Evolutionary conservation across 331 rosid genomes (phyloP).

Genomic region (Rosa hybrid): DNA sequence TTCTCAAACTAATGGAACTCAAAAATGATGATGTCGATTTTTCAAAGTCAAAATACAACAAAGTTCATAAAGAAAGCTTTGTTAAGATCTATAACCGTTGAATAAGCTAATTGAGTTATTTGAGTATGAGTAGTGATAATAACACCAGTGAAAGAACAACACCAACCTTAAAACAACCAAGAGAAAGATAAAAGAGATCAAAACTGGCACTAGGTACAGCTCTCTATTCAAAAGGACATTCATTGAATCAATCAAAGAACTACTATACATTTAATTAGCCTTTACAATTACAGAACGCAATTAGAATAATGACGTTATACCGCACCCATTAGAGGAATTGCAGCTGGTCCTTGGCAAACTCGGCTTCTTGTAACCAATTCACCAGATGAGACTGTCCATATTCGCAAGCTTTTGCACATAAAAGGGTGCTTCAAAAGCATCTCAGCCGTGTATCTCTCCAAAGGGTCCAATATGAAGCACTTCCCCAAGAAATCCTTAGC

Average conservation of each 20-base stretch:
- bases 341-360: not conserved
- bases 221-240: not conserved
- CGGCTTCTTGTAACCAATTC: not conserved
- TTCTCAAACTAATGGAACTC: not conserved
- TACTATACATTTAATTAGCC: not conserved
- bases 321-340: not conserved
- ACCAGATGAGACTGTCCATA: not conserved
- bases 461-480: conserved; percentile 28
- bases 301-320: not conserved
- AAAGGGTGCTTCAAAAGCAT: conserved; percentile 35
- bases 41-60: not conserved
- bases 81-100: too few species aligned
- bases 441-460: conserved; percentile 37
- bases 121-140: not conserved
- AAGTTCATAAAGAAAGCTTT: too few species aligned
- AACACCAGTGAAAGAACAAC: too few species aligned
- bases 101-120: too few species aligned
- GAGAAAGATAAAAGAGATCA: not conserved
- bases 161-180: too few species aligned
- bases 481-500: conserved; percentile 31
- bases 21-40: not conserved
- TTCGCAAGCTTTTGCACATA: not conserved
- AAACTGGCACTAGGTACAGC: not conserved
- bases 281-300: not conserved
- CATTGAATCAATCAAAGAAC: not conserved